These are phyloP conservation scores for Striga hermonthica DNA, from an alignment of 305 asterid genomes.

Conservation along the genomic window DNA sequence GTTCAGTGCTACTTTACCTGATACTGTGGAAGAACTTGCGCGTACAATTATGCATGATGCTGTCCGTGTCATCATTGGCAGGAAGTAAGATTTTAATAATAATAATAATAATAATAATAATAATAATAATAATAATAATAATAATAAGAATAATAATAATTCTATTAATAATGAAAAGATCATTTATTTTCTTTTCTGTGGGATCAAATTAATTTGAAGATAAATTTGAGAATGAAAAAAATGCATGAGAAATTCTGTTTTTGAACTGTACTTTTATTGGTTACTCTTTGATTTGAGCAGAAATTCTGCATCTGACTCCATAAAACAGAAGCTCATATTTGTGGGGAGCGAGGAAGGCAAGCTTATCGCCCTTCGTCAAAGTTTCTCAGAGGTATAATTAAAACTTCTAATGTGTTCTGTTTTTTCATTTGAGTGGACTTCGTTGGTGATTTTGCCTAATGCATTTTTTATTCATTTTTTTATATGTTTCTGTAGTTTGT, in stretches of 20 bases:
- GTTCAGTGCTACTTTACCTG: slow-evolving; percentile 88
- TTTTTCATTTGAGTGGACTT: not conserved
- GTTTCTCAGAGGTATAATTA: slow-evolving; percentile 57
- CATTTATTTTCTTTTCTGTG: not conserved
- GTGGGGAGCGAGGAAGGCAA: slow-evolving; percentile 99
- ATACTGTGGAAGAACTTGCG: slow-evolving; percentile 76
- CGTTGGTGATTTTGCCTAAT: not conserved
- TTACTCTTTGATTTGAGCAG: slow-evolving; percentile 37
- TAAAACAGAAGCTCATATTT: slow-evolving; percentile 75
- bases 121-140: too few species aligned
- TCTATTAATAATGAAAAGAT: not conserved
- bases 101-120: too few species aligned
- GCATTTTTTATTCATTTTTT: not conserved
- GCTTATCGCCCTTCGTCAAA: slow-evolving; percentile 86
- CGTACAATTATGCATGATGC: slow-evolving; percentile 89
- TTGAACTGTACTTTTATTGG: not conserved
- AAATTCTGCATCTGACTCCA: slow-evolving; percentile 72
- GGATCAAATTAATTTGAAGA: not conserved
- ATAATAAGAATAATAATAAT: too few species aligned
- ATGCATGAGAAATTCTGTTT: not conserved
- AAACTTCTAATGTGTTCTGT: not conserved
- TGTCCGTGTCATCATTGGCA: slow-evolving; percentile 71
- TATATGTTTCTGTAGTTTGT: not conserved
- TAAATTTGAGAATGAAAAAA: not conserved
- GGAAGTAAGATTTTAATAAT: slow-evolving; percentile 48